Evolutionary conservation across 768 basidiomycete species (phyloP).

Genomic region (Leccinum pellstonianum): DNA sequence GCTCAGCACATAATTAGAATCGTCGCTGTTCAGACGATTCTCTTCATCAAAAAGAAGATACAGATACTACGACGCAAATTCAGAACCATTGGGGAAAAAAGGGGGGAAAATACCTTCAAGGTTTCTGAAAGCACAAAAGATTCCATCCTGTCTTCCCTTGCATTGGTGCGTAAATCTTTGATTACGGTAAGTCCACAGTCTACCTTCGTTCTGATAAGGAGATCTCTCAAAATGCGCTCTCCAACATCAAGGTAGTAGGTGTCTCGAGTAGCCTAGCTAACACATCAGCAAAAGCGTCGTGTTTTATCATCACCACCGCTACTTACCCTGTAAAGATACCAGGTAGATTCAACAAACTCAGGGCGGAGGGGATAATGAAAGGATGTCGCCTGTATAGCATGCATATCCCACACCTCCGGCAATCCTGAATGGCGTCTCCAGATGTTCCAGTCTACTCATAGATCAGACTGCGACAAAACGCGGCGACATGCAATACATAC

Average conservation of each 20-base stretch:
- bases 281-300: slow-evolving; percentile 1
- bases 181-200: slow-evolving; percentile 86
- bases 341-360: slow-evolving; percentile 95
- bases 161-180: slow-evolving; percentile 71
- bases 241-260: slow-evolving; percentile 91
- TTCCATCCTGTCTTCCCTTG: slow-evolving; percentile 93
- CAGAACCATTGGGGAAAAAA: not conserved
- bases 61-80: slow-evolving; percentile 62
- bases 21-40: slow-evolving; percentile 68
- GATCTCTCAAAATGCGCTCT: slow-evolving; percentile 76
- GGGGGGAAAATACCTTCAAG: slow-evolving; percentile 59
- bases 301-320: not conserved
- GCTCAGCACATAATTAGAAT: slow-evolving; percentile 88
- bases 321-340: slow-evolving; percentile 87
- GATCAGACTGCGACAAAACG: slow-evolving; percentile 1
- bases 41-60: slow-evolving; percentile 90
- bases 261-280: slow-evolving; percentile 81
- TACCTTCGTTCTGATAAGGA: slow-evolving; percentile 72
- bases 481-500: slow-evolving; percentile 41
- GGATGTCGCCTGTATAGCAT: slow-evolving; percentile 66
- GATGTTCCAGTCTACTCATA: slow-evolving; percentile 76
- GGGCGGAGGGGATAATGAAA: slow-evolving; percentile 80
- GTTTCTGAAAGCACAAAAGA: slow-evolving; percentile 94
- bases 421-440: slow-evolving; percentile 87
- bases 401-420: slow-evolving; percentile 91